Evolutionary conservation across 495 filamentous ascomycete genomes (phyloP).

Genomic region (Jackrogersella minutella): DNA sequence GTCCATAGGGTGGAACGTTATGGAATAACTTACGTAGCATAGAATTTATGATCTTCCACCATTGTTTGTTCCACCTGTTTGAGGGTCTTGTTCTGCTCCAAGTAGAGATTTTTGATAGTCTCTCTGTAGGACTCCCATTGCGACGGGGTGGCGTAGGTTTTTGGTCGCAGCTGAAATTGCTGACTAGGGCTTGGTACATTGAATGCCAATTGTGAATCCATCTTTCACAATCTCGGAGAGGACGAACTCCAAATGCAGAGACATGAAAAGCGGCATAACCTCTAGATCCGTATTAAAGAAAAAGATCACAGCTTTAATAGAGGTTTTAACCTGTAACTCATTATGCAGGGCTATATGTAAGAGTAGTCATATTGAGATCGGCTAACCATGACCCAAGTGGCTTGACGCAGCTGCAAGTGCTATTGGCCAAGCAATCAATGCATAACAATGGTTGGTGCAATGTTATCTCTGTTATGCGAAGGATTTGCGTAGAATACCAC

Average conservation of each 20-base stretch:
- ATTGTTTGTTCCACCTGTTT: conserved; percentile 50
- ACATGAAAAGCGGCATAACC: background rate
- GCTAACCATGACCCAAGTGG: background rate
- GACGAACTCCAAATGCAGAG: background rate
- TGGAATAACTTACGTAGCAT: conserved; percentile 44
- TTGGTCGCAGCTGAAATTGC: conserved; percentile 4
- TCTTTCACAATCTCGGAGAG: background rate
- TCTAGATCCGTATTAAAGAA: too few species aligned
- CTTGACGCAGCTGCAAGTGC: background rate
- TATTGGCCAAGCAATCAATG: background rate
- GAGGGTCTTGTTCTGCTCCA: conserved; percentile 44
- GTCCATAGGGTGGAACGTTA: background rate
- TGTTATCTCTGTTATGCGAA: background rate
- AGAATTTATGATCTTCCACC: conserved; percentile 44
- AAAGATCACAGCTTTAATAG: background rate
- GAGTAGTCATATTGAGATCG: background rate
- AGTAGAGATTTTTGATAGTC: conserved; percentile 48
- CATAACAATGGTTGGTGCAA: background rate
- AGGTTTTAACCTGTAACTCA: background rate
- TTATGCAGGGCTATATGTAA: background rate
- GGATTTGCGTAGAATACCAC: background rate
- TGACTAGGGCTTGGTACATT: background rate
- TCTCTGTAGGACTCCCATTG: conserved; percentile 9
- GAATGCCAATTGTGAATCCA: background rate
- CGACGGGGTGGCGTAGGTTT: conserved; percentile 4